Conservation (phyloP, 2,329 filamentous ascomycete genomes). For the Colletotrichum coccodes region DNA sequence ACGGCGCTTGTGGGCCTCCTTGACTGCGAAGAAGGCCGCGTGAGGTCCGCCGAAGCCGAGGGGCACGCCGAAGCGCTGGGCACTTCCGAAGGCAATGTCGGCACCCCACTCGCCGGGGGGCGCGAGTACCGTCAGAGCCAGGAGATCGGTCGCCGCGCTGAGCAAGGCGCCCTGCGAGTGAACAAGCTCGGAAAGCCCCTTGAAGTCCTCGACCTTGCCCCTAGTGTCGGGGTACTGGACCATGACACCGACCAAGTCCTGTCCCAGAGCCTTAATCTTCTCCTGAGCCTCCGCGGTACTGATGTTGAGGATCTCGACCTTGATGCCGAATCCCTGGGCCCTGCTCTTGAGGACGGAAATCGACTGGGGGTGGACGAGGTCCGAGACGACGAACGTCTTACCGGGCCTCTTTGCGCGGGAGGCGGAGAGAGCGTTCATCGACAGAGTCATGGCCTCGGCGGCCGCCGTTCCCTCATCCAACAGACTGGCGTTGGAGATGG, state of each 20-base stretch:
- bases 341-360: conserved; percentile 85
- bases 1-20: conserved; percentile 92
- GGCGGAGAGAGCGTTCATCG: conserved; percentile 78
- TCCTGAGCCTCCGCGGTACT: conserved; percentile 69
- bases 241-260: conserved; percentile 87
- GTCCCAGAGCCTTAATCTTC: conserved; percentile 77
- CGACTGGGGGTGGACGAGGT: conserved; percentile 86
- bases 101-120: conserved; percentile 95
- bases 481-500: conserved; percentile 90
- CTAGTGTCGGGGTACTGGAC: conserved; percentile 96
- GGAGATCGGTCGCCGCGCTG: conserved; percentile 87
- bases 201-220: conserved; percentile 82
- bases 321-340: conserved; percentile 91
- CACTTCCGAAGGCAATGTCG: conserved; percentile 93
- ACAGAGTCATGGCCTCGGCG: conserved; percentile 95
- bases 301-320: conserved; percentile 78
- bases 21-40: conserved; percentile 93
- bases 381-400: conserved; percentile 87
- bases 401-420: conserved; percentile 78
- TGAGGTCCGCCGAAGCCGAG: conserved; percentile 95
- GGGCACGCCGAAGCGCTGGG: conserved; percentile 91
- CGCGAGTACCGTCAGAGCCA: conserved; percentile 87
- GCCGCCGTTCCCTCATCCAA: conserved; percentile 93
- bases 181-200: conserved; percentile 76
- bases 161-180: conserved; percentile 84